Evolutionary conservation across 2,329 filamentous ascomycete species (phyloP), one percentile per base, ranked within the genome.

Genomic region (Claviceps cyperi): DNA sequence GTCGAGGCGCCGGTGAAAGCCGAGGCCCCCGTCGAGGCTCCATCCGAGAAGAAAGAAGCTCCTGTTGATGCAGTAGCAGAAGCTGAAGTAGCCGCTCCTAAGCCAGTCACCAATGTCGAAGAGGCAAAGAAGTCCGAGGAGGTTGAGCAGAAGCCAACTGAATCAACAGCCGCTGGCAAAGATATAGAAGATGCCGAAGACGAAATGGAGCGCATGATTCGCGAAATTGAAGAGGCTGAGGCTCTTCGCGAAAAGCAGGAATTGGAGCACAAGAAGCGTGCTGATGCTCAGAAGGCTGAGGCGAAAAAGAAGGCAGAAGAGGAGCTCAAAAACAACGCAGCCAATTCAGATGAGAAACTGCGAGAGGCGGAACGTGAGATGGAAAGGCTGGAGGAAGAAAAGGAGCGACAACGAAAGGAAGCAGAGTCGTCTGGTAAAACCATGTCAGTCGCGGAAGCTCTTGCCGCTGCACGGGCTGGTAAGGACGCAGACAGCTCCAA

Each of bases 341-440:
- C 73, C 4, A 75, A 78, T n/a, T 73, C 71, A 48, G 77, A 81
- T 62, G 74, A 74, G 51, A 84, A 82, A 66, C 77, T 89, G 52
- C 78, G 77, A 19, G 84, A 89, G 65, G 77, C 82, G 54, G 84
- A 87, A 63, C 75, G 76, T 19, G 84, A 84, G 67, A 83, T 81
- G 74, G 82, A 84, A 59, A 80, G 78, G 53, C 68, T 84, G 1
- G 85, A 88, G 62, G 83, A 87, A 65, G 83, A 81, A 64, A 77
- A 76, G 58, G 81, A 81, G 62, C 73, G 71, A 50, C 75, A 75
- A 60, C 75, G 76, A 46, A 65, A 67, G 48, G 66, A 69, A 46
- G 68, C 64, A 8, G 77, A 80, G 54, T 68, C 72, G 22, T 72
- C 73, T 51, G 71, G 66, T 43, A 72, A 75, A 56, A 59, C 65